Evolutionary conservation across 139 green algal species (phyloP).

Genomic region (Prasinococcaceae sp.): DNA sequence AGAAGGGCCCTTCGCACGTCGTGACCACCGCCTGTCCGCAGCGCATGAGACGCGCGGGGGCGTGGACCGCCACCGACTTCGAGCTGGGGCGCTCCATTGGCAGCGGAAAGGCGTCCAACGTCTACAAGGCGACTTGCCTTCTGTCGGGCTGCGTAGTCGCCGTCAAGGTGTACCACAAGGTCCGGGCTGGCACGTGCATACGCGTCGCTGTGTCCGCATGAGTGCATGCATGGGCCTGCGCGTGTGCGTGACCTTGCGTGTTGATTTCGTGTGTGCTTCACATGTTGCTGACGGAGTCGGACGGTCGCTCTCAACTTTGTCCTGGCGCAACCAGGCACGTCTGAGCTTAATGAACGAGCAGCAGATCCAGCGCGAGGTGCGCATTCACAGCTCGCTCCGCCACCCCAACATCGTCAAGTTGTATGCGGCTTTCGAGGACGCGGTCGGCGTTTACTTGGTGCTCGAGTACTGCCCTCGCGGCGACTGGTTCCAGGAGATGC

Average conservation of each 20-base stretch:
- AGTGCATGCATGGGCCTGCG: too few relatives aligned
- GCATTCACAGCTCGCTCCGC: background rate
- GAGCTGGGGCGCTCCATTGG: background rate
- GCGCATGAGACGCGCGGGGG: too few relatives aligned
- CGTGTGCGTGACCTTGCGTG: too few relatives aligned
- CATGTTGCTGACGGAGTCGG: too few relatives aligned
- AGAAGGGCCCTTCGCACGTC: too few relatives aligned
- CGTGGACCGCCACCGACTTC: background rate
- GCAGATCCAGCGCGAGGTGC: slow-evolving; percentile 2
- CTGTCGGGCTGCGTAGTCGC: background rate
- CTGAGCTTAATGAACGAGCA: slow-evolving; percentile 1
- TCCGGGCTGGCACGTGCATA: too few relatives aligned
- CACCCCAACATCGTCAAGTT: slow-evolving; percentile 46
- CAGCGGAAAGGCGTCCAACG: background rate
- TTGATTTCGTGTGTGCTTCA: too few relatives aligned
- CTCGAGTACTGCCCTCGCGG: slow-evolving; percentile 60
- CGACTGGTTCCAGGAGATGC: slow-evolving; percentile 62
- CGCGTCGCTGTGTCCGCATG: too few relatives aligned
- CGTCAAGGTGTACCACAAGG: slow-evolving; percentile 6
- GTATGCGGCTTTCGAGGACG: slow-evolving; percentile 65
- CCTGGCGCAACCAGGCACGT: too few relatives aligned
- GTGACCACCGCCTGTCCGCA: too few relatives aligned
- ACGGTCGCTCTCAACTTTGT: too few relatives aligned
- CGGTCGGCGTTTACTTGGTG: slow-evolving; percentile 61
- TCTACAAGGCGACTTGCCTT: background rate